Percentiles rank a stretch among this genome's conserved stretches.
These are phyloP conservation scores for Colletotrichum noveboracense DNA, from an alignment of 2,329 filamentous ascomycete species.

Conservation along the genomic window DNA sequence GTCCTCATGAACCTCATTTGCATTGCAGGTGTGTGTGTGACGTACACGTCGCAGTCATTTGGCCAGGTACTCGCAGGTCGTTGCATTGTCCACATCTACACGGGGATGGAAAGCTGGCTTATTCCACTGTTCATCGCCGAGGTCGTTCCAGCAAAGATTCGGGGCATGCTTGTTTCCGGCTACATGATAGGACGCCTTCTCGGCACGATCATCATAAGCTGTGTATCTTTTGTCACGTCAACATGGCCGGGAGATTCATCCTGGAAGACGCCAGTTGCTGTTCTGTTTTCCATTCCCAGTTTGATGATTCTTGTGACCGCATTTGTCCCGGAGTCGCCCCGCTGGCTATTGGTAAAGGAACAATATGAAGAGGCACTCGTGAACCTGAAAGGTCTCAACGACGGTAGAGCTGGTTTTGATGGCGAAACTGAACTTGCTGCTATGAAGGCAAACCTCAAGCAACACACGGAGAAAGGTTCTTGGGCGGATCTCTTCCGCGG, in stretches of 20 bases:
- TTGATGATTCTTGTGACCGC: background rate
- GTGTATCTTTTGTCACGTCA: background rate
- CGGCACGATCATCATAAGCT: background rate
- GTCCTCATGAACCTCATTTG: background rate
- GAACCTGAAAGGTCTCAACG: background rate
- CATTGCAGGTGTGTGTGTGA: background rate
- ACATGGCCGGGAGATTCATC: background rate
- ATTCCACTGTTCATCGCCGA: background rate
- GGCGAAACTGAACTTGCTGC: background rate
- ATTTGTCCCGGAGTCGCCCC: background rate
- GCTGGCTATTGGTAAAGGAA: background rate
- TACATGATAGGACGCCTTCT: background rate
- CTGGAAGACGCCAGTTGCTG: background rate
- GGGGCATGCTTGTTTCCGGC: background rate
- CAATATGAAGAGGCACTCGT: background rate
- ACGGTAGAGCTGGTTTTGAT: background rate
- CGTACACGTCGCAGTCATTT: background rate
- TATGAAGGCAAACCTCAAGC: background rate
- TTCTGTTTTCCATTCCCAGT: background rate
- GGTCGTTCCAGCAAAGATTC: background rate
- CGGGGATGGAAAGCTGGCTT: background rate
- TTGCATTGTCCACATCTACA: background rate
- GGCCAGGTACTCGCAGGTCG: background rate
- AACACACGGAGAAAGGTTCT: background rate
- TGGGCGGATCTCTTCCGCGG: background rate